These are phyloP conservation scores for Coprinopsis cinerea DNA, from an alignment of 768 basidiomycete genomes.

Conservation along the genomic window DNA sequence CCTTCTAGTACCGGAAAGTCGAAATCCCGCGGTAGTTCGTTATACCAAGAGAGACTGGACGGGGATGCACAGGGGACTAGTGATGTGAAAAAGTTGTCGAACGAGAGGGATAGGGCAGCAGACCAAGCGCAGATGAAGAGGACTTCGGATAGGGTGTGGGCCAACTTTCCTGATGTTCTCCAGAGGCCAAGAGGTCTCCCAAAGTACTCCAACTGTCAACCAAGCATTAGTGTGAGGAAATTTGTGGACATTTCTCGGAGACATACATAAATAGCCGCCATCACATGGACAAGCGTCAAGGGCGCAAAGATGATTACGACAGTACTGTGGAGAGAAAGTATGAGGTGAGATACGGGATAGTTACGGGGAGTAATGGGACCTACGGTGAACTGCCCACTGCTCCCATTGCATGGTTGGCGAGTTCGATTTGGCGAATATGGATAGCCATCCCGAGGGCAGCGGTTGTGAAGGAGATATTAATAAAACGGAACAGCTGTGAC, in stretches of 20 bases:
- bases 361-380: slow-evolving; percentile 22
- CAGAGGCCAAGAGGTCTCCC: slow-evolving; percentile 89
- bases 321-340: slow-evolving; percentile 37
- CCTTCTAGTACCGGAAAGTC: slow-evolving; percentile 37
- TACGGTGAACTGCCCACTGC: slow-evolving; percentile 80
- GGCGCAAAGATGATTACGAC: slow-evolving; percentile 85
- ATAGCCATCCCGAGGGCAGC: slow-evolving; percentile 77
- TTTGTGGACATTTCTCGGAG: slow-evolving; percentile 1
- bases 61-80: slow-evolving; percentile 67
- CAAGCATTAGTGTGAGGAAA: slow-evolving; percentile 12
- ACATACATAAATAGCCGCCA: slow-evolving; percentile 79
- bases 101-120: slow-evolving; percentile 78
- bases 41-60: slow-evolving; percentile 68
- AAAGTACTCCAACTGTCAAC: slow-evolving; percentile 80
- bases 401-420: slow-evolving; percentile 47
- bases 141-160: slow-evolving; percentile 83
- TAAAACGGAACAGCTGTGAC: slow-evolving; percentile 70
- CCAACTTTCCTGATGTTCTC: slow-evolving; percentile 81
- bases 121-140: slow-evolving; percentile 94
- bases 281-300: slow-evolving; percentile 77
- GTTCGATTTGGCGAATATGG: slow-evolving; percentile 59
- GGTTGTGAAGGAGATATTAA: slow-evolving; percentile 79
- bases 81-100: slow-evolving; percentile 91
- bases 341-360: background rate
- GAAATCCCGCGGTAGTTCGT: slow-evolving; percentile 46